Percentiles rank a stretch among this genome's conserved stretches.
phyloP scores from a whole-genome alignment of 2,329 filamentous ascomycete species.

The Colletotrichum sp. region DNA sequence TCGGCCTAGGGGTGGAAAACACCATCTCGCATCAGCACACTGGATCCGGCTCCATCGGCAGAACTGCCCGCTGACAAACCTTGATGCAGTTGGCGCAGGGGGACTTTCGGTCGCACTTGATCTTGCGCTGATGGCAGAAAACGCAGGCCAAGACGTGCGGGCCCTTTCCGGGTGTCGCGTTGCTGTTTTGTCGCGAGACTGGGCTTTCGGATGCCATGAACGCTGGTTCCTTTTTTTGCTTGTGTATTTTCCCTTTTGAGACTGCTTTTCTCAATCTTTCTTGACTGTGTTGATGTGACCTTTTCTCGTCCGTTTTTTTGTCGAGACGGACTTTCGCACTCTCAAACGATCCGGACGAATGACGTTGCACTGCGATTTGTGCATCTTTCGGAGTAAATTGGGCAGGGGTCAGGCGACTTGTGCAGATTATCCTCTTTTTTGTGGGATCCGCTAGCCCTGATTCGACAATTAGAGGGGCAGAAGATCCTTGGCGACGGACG shows the following conservation, averaged over 20 bases:
- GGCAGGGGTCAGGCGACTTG: neutral
- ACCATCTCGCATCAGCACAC: constrained; percentile 58
- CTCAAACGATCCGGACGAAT: neutral
- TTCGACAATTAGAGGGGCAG: neutral
- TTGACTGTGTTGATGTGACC: neutral
- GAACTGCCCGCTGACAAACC: constrained; percentile 8
- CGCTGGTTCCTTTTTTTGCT: neutral
- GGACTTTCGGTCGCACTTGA: constrained; percentile 64
- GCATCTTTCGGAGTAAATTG: neutral
- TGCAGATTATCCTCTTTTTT: neutral
- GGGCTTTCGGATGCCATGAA: constrained; percentile 7
- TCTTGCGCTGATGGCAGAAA: constrained; percentile 65
- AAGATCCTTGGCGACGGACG: neutral
- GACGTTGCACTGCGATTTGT: neutral
- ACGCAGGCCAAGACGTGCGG: constrained; percentile 43
- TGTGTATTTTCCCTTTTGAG: neutral
- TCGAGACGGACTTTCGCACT: neutral
- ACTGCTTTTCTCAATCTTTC: neutral
- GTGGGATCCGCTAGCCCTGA: neutral
- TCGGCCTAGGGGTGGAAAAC: constrained; percentile 8
- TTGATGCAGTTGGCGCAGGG: constrained; percentile 57
- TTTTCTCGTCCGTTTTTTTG: neutral
- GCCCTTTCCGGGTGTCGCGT: neutral
- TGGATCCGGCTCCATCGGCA: neutral
- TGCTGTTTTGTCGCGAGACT: neutral